These are phyloP conservation scores for Crucihimalaya himalaica DNA, from an alignment of 345 rosid species.

Conservation along the genomic window DNA sequence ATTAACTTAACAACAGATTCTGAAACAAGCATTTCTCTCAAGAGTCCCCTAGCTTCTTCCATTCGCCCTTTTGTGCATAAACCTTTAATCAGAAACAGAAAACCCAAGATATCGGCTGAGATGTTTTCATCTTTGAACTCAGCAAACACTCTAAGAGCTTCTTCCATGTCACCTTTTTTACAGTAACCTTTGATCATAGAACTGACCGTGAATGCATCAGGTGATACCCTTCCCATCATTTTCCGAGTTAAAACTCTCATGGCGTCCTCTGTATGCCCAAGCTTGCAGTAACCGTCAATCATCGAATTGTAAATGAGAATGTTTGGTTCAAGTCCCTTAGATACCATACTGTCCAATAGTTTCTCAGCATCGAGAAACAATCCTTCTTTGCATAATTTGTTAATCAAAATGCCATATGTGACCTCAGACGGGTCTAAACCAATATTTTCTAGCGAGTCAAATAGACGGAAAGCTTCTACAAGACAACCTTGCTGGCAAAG, in stretches of 20 bases:
- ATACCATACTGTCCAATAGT: constrained; percentile 61
- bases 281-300: constrained; percentile 61
- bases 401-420: constrained; percentile 66
- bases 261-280: constrained; percentile 68
- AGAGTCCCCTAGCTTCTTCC: constrained; percentile 79
- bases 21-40: constrained; percentile 87
- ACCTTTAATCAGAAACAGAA: constrained; percentile 67
- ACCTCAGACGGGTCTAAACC: constrained; percentile 60
- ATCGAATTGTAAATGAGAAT: constrained; percentile 65
- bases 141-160: constrained; percentile 59
- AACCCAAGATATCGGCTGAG: constrained; percentile 80
- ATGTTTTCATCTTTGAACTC: constrained; percentile 55
- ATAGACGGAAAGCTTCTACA: constrained; percentile 83
- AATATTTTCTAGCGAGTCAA: constrained; percentile 71
- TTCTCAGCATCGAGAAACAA: constrained; percentile 62
- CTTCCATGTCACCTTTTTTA: constrained; percentile 77
- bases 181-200: constrained; percentile 70
- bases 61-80: constrained; percentile 81
- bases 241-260: constrained; percentile 48
- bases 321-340: constrained; percentile 49
- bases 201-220: constrained; percentile 72
- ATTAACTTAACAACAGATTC: constrained; percentile 57
- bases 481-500: constrained; percentile 81
- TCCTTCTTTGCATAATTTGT: constrained; percentile 68
- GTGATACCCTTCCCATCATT: constrained; percentile 50